Evolutionary conservation across 345 rosid species (phyloP).

Genomic region (Lagerstroemia speciosa): DNA sequence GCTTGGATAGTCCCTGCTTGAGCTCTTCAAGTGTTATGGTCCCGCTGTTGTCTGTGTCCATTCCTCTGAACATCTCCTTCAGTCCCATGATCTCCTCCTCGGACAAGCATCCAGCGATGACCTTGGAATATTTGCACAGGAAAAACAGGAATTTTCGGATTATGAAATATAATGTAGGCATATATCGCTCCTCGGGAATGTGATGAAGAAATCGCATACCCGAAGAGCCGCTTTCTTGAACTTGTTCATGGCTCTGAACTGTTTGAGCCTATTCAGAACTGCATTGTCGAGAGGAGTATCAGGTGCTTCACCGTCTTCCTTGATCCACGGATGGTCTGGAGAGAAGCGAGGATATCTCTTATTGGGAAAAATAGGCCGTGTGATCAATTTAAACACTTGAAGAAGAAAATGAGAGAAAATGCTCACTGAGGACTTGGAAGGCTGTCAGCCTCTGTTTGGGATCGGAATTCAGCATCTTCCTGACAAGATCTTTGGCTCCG

Average conservation of each 20-base stretch:
- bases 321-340: constrained; percentile 56
- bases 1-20: constrained; percentile 82
- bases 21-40: constrained; percentile 93
- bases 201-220: constrained; percentile 20
- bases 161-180: background rate
- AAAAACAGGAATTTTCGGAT: background rate
- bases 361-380: too few species aligned
- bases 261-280: constrained; percentile 52
- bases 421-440: constrained; percentile 73
- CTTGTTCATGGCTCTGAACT: constrained; percentile 56
- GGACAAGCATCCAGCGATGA: constrained; percentile 89
- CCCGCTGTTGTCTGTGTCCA: constrained; percentile 80
- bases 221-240: constrained; percentile 69
- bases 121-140: constrained; percentile 28
- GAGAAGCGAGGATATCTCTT: background rate
- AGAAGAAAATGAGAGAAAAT: background rate
- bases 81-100: constrained; percentile 99
- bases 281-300: constrained; percentile 61
- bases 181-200: background rate
- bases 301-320: constrained; percentile 72
- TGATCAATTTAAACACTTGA: background rate
- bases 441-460: constrained; percentile 88
- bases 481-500: constrained; percentile 83
- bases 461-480: constrained; percentile 82
- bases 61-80: constrained; percentile 87